Percentiles rank a stretch among this genome's conserved stretches.
phyloP scores from a whole-genome alignment of 176 grass and related monocot species.

The Otatea glauca region DNA sequence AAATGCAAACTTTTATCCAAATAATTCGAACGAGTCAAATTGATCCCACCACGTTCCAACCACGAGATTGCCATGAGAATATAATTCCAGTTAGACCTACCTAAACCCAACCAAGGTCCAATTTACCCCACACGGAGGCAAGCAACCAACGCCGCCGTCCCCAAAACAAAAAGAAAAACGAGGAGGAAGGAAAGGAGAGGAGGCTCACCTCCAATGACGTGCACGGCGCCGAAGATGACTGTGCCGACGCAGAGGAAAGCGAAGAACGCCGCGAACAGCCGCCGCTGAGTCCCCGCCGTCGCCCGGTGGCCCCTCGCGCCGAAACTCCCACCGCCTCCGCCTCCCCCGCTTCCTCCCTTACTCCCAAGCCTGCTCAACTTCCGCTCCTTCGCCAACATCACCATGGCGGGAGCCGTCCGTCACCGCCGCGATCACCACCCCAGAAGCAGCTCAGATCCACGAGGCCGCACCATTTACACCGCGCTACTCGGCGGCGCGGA shows the following conservation, averaged over 20 bases:
- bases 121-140: slow-evolving; percentile 25
- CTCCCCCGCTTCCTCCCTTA: neutral
- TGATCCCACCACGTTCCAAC: slow-evolving; percentile 19
- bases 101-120: slow-evolving; percentile 49
- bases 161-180: neutral
- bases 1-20: slow-evolving; percentile 4
- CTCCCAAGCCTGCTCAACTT: slow-evolving; percentile 52
- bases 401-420: slow-evolving; percentile 16
- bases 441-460: slow-evolving; percentile 47
- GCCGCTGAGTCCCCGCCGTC: slow-evolving; percentile 34
- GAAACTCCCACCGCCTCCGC: slow-evolving; percentile 7
- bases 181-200: neutral
- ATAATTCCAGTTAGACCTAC: slow-evolving; percentile 28
- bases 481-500: neutral
- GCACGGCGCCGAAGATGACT: slow-evolving; percentile 44
- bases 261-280: slow-evolving; percentile 51
- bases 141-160: neutral
- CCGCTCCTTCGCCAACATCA: slow-evolving; percentile 51
- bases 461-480: slow-evolving; percentile 30
- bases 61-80: slow-evolving; percentile 22
- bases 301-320: slow-evolving; percentile 43
- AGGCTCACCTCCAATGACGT: slow-evolving; percentile 63
- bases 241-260: slow-evolving; percentile 49
- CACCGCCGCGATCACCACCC: neutral
- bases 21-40: slow-evolving; percentile 1